Evolutionary conservation across 2,329 filamentous ascomycete genomes (phyloP).

Genomic region (Lizonia empirigonia): DNA sequence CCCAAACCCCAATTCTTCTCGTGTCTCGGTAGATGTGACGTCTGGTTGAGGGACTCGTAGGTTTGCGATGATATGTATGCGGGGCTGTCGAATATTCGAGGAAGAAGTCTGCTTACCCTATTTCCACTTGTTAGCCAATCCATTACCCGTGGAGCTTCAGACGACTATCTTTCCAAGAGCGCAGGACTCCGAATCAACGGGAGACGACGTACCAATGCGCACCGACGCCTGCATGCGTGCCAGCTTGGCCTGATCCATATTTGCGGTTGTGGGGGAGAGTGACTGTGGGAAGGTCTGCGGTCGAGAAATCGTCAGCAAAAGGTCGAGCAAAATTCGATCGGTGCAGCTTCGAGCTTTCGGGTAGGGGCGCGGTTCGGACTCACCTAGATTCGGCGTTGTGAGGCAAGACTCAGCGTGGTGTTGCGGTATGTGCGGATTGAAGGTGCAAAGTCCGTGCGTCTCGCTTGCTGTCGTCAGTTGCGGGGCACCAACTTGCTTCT

Average conservation of each 20-base stretch:
- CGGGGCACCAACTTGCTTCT: slow-evolving; percentile 9
- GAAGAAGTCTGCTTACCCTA: slow-evolving; percentile 42
- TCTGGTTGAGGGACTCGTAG: not conserved
- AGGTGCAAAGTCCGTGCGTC: slow-evolving; percentile 19
- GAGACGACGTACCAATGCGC: slow-evolving; percentile 50
- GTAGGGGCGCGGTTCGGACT: slow-evolving; percentile 23
- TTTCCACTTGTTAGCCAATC: slow-evolving; percentile 29
- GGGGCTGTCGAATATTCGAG: slow-evolving; percentile 28
- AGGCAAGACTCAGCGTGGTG: slow-evolving; percentile 26
- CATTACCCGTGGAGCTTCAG: slow-evolving; percentile 18
- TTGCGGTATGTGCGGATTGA: slow-evolving; percentile 29
- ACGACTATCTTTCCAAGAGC: not conserved
- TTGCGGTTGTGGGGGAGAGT: slow-evolving; percentile 43
- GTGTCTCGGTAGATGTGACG: not conserved
- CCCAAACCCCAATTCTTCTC: not conserved
- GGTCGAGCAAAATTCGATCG: slow-evolving; percentile 20
- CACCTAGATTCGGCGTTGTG: slow-evolving; percentile 37
- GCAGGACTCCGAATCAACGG: not conserved
- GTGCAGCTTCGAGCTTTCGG: slow-evolving; percentile 7
- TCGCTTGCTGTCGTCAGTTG: slow-evolving; percentile 21
- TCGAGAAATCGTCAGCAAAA: slow-evolving; percentile 24
- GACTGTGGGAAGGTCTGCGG: slow-evolving; percentile 29
- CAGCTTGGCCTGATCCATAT: slow-evolving; percentile 55
- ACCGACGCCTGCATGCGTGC: slow-evolving; percentile 53
- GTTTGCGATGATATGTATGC: slow-evolving; percentile 17